Evolutionary conservation across 1,139 yeast species (phyloP), one percentile per base, ranked within the genome.

Genomic region (Nematodospora anomalae): DNA sequence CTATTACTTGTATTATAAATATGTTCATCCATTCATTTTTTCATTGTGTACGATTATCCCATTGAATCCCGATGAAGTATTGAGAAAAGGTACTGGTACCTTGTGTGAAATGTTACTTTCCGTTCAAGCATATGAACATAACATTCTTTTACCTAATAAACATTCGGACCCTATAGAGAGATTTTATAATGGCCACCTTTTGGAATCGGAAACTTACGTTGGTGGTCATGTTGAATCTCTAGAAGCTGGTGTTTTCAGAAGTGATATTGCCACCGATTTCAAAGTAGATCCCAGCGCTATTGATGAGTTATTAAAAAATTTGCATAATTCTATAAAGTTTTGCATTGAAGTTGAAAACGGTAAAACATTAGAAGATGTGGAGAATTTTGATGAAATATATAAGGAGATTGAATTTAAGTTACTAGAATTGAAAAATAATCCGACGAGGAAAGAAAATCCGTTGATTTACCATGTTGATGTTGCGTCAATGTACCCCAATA

Each of bases 401-500:
- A 61, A 75, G 4, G 65, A 76, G 25, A 83, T 94, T 37, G 71
- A 71, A 32, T 48, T 56, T 0, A 69, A 77, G 45, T 65, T 94
- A 15, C 43, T 72, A 14, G 83, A 74, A 5, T 61, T 94, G 38
- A 80, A 79, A 43, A 59, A 70, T 3, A 71, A 73, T 24, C 92
- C 95, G 1, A 67, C 67, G 26, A 68, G 97, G 48, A 59, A 62
- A 8, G 98, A 92, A 52, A 68, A 68, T 6, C 99, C 99, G 0
- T 69, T 87, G 26, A 94, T 94, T 47, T 94, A 94, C 53, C 99
- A 94, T 58, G 96, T 94, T 28, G 99, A 94, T 67, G 99, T 94
- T 37, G 97, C 99, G 0, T 92, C 98, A 0, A 94, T 94, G 99
- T 94, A 94, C 55, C 99, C 99, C 3, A 92, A 94, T 57, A 94